Base-by-base conservation (phyloP, 225 moss, liverwort and hornwort species). In the Neckera pumila region DNA sequence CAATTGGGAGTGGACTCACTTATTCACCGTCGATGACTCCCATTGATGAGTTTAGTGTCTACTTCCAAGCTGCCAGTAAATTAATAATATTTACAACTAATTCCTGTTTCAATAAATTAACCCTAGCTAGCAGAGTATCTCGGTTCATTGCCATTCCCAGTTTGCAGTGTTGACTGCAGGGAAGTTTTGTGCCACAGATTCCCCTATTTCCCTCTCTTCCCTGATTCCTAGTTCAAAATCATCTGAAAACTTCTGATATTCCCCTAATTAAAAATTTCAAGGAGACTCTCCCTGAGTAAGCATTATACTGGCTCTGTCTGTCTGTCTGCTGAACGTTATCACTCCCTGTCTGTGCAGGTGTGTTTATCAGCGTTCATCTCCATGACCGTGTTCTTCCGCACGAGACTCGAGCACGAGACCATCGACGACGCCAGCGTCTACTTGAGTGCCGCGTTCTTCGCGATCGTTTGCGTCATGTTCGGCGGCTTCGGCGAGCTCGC, bases 401-500 rank as follows among this genome's bases (percentile, higher is more conserved):
- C 95, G 17, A 75, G 88, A 28, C 79, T 98, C 42, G 12, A 27
- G 1, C 91, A 95, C 14, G 31, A 93, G 45, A 93, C 84, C 30
- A 6, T 94, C 18, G 87, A 83, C 9, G 95, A 96, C 53, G 96
- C 94, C 25, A 33, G 91, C 15, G 9, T 93, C 4, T 95, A 88
- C 86, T 27, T 93, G 12, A 58, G 91, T 11, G 95, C 95, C 34
- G 38, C 89, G 1, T 98, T 98, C 45, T 98, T 89, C 22, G 94
- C 94, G 15, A 76, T 97, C 11, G 53, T 93, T 7, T 87, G 89
- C 72, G 40, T 98, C 58, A 90, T 98, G 96, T 98, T 97, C 82
- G 97, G 97, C 21, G 98, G 96, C 9, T 98, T 94, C 63, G 94
- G 97, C 13, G 97, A 97, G 81, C 92, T 98, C 9, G 88, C 95